A percentile compares a stretch with the other conserved stretches of the same genome.
Evolutionary conservation across 2,329 filamentous ascomycete genomes (phyloP).

Genomic region (Aspergillus aculeatinus): DNA sequence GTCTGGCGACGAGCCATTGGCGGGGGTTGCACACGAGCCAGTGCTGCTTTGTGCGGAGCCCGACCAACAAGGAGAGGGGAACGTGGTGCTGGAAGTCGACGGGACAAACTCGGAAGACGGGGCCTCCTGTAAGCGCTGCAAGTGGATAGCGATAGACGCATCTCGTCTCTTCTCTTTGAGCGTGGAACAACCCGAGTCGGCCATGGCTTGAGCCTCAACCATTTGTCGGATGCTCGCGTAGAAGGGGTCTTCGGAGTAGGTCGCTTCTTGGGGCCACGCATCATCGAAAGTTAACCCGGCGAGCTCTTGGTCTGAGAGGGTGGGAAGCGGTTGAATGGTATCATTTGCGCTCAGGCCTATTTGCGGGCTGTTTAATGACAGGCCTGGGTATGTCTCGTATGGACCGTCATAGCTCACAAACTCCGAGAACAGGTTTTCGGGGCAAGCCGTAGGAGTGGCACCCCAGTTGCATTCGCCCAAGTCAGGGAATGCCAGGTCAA

Average conservation of each 20-base stretch:
- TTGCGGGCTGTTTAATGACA: slow-evolving; percentile 17
- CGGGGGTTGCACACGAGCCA: slow-evolving; percentile 22
- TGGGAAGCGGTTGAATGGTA: slow-evolving; percentile 10
- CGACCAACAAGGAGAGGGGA: slow-evolving; percentile 35
- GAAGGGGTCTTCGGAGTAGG: slow-evolving; percentile 13
- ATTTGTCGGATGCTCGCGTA: slow-evolving; percentile 29
- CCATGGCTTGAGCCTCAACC: slow-evolving; percentile 40
- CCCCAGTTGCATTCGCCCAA: slow-evolving; percentile 24
- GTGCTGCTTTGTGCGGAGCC: slow-evolving; percentile 27
- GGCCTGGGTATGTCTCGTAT: slow-evolving; percentile 18
- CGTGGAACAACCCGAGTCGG: slow-evolving; percentile 35
- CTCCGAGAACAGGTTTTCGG: slow-evolving; percentile 26
- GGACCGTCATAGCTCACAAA: slow-evolving; percentile 24
- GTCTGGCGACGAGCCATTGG: slow-evolving; percentile 18
- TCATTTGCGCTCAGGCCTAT: slow-evolving; percentile 18
- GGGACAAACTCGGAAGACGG: slow-evolving; percentile 27
- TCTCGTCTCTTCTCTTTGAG: slow-evolving; percentile 44
- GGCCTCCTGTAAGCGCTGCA: slow-evolving; percentile 39
- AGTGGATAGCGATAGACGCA: slow-evolving; percentile 42
- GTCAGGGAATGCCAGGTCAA: slow-evolving; percentile 27
- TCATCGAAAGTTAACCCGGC: slow-evolving; percentile 6
- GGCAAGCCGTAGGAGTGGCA: slow-evolving; percentile 18
- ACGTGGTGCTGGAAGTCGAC: slow-evolving; percentile 31
- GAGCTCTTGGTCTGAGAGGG: slow-evolving; percentile 6
- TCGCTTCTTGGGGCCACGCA: slow-evolving; percentile 16